phyloP scores from a whole-genome alignment of 176 grass and related monocot genomes.

The Bothriochloa decipiens region DNA sequence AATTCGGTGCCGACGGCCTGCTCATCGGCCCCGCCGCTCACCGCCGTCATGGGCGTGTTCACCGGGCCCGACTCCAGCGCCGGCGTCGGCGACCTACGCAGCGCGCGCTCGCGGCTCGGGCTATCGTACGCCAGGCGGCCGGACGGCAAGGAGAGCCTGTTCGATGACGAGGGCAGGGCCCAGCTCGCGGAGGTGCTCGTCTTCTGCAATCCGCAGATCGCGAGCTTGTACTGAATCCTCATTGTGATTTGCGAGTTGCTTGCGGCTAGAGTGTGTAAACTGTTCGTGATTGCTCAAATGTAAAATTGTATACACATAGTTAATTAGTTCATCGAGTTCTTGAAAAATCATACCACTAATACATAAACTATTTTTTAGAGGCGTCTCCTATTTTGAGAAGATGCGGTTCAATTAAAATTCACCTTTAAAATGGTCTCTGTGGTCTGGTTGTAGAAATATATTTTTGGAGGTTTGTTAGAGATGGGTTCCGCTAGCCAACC shows the following conservation, averaged over 20 bases:
- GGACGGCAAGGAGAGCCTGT: constrained; percentile 84
- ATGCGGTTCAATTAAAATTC: no score
- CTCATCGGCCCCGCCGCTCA: constrained; percentile 85
- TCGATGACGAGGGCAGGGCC: constrained; percentile 57
- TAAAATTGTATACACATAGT: no score
- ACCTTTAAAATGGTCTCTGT: no score
- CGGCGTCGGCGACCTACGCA: constrained; percentile 69
- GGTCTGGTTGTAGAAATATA: no score
- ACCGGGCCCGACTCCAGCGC: constrained; percentile 79
- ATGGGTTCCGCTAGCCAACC: no score
- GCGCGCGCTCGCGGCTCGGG: constrained; percentile 79
- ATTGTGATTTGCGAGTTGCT: not conserved
- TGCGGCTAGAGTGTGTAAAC: no score
- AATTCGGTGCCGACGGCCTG: constrained; percentile 92
- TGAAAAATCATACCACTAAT: no score
- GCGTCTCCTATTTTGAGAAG: no score
- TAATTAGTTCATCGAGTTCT: no score
- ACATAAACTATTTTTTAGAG: no score
- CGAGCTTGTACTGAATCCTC: constrained; percentile 61
- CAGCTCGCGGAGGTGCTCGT: constrained; percentile 78
- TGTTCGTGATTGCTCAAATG: no score
- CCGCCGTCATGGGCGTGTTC: constrained; percentile 90
- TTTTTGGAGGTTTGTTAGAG: no score
- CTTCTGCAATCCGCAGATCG: constrained; percentile 83
- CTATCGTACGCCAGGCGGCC: constrained; percentile 76